Percentiles rank a stretch among this genome's conserved stretches.
These are phyloP conservation scores for Hansfordia pulvinata DNA, from an alignment of 2,329 filamentous ascomycete species.

Conservation along the genomic window DNA sequence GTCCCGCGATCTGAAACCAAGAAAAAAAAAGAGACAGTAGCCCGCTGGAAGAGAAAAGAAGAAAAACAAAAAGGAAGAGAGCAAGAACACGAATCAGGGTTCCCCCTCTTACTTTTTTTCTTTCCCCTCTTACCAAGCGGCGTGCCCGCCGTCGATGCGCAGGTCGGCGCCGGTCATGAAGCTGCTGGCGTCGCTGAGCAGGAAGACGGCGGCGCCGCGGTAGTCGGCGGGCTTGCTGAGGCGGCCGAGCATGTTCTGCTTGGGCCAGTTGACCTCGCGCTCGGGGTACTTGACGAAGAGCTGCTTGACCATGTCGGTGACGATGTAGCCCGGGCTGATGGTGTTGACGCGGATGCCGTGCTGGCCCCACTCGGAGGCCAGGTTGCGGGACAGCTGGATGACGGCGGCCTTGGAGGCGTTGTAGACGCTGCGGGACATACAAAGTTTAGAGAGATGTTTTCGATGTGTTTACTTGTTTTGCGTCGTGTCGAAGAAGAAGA, in stretches of 20 bases:
- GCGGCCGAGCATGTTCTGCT: constrained; percentile 71
- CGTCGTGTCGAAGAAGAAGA: background rate
- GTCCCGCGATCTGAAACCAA: too few species aligned
- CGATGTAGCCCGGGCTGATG: constrained; percentile 67
- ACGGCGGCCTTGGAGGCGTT: constrained; percentile 67
- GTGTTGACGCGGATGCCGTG: constrained; percentile 70
- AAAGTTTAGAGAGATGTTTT: constrained; percentile 1
- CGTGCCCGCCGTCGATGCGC: constrained; percentile 59
- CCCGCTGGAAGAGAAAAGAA: too few species aligned
- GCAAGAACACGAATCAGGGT: background rate
- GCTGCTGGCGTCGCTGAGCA: constrained; percentile 52
- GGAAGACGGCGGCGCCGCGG: constrained; percentile 55
- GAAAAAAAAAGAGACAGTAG: too few species aligned
- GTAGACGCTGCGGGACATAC: constrained; percentile 41
- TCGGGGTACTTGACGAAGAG: constrained; percentile 68
- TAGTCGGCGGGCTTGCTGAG: constrained; percentile 57
- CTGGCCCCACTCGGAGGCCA: constrained; percentile 60
- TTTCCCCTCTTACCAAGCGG: constrained; percentile 32
- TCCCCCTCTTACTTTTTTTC: constrained; percentile 1
- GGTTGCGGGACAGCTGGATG: constrained; percentile 54
- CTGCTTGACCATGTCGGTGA: constrained; percentile 70
- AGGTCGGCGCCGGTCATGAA: constrained; percentile 61
- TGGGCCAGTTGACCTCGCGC: constrained; percentile 54
- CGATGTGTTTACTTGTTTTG: too few species aligned
- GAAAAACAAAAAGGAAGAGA: too few species aligned